A percentile compares a stretch with the other conserved stretches of the same genome.
Conservation (phyloP, 768 basidiomycete species). For the Termitomyces sp. region DNA sequence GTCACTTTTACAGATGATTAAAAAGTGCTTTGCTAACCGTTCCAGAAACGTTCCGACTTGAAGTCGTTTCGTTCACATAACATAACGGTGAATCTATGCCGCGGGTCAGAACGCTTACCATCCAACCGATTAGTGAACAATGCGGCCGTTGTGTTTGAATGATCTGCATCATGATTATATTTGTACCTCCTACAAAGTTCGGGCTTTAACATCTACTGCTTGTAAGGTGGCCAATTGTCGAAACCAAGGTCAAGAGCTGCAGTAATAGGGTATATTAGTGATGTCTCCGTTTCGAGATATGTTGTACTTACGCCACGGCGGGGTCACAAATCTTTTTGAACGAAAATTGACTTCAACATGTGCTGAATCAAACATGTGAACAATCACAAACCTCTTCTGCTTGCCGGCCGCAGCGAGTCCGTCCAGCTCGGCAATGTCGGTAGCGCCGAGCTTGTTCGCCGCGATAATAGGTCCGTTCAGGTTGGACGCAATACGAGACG, state of each 20-base stretch:
- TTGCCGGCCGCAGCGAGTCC: slow-evolving; percentile 54
- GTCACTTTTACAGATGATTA: not conserved
- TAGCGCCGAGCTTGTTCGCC: slow-evolving; percentile 35
- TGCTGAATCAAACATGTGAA: not conserved
- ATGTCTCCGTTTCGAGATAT: not conserved
- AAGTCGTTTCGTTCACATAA: not conserved
- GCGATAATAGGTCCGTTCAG: slow-evolving; percentile 45
- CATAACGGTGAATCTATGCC: not conserved
- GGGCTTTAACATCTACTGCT: slow-evolving; percentile 3
- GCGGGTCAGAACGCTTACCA: not conserved
- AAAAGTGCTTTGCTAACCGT: not conserved
- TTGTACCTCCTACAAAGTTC: not conserved
- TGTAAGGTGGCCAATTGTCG: slow-evolving; percentile 49
- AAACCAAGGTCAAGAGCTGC: slow-evolving; percentile 64
- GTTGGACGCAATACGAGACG: slow-evolving; percentile 59
- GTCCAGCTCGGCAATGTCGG: slow-evolving; percentile 54
- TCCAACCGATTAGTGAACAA: not conserved
- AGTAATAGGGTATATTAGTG: slow-evolving; percentile 3
- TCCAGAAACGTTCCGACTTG: not conserved
- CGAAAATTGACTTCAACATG: not conserved
- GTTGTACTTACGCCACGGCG: slow-evolving; percentile 58
- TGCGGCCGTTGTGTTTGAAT: no score
- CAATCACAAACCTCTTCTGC: slow-evolving; percentile 47
- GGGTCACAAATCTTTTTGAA: slow-evolving; percentile 46
- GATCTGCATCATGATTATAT: not conserved